Evolutionary conservation across 2,329 filamentous ascomycete genomes (phyloP).

Genomic region (Colletotrichum brevisporum): DNA sequence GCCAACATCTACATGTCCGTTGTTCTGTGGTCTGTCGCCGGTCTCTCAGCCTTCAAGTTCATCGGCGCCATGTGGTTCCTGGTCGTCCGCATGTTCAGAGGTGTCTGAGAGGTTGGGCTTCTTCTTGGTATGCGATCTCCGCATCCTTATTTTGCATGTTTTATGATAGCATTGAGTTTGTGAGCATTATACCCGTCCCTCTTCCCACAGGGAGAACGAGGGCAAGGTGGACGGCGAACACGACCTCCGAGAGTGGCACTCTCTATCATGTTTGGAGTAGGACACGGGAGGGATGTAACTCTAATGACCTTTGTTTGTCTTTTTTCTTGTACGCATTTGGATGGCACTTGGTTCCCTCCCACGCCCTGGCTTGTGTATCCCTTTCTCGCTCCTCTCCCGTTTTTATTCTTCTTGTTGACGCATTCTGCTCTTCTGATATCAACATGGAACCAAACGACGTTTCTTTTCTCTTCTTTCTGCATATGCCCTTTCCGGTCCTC

Average conservation of each 20-base stretch:
- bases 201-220: constrained; percentile 19
- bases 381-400: constrained; percentile 1
- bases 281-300: constrained; percentile 36
- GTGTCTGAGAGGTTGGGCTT: constrained; percentile 61
- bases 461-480: constrained; percentile 28
- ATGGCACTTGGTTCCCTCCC: constrained; percentile 8
- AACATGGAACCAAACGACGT: constrained; percentile 24
- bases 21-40: constrained; percentile 91
- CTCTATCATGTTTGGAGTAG: constrained; percentile 39
- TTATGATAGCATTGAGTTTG: constrained; percentile 30
- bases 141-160: constrained; percentile 28
- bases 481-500: not conserved
- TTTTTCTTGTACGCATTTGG: constrained; percentile 21
- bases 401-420: constrained; percentile 4
- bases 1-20: constrained; percentile 88
- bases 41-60: constrained; percentile 87
- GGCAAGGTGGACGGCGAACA: constrained; percentile 39
- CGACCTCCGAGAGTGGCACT: constrained; percentile 31
- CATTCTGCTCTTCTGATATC: constrained; percentile 32
- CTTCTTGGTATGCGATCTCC: not conserved
- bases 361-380: not conserved
- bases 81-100: constrained; percentile 87
- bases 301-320: constrained; percentile 30
- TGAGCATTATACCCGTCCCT: constrained; percentile 40
- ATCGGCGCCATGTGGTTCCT: constrained; percentile 93